These are phyloP conservation scores for Kurtzmaniella quercitrusa DNA, from an alignment of 1,139 yeast species.

Conservation along the genomic window DNA sequence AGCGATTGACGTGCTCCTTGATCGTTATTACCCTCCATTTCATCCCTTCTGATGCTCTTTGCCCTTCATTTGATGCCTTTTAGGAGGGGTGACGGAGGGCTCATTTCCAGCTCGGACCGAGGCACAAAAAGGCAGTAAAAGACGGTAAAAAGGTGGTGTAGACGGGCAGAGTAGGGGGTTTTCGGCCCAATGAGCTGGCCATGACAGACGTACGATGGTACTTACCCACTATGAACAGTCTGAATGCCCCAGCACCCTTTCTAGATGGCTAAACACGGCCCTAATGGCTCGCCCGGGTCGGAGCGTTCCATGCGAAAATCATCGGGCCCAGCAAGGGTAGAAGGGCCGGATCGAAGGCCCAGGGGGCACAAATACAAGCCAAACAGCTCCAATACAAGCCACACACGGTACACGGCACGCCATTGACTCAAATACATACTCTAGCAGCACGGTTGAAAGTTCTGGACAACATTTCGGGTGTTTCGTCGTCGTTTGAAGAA, in stretches of 20 bases:
- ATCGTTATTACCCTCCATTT: too few species aligned
- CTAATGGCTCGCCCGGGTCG: not conserved
- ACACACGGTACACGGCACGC: too few species aligned
- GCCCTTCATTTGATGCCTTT: too few species aligned
- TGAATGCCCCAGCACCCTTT: too few species aligned
- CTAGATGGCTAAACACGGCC: not conserved
- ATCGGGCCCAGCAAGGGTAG: not conserved
- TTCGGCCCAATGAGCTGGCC: too few species aligned
- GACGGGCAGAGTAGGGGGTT: not conserved
- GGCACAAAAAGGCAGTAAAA: not conserved
- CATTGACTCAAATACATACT: conserved; percentile 28
- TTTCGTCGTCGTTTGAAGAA: not conserved
- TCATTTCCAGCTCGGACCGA: not conserved
- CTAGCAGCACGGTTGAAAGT: conserved; percentile 40
- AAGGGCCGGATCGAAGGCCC: not conserved
- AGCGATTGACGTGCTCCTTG: too few species aligned
- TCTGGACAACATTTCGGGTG: conserved; percentile 33
- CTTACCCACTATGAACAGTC: too few species aligned
- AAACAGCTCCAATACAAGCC: too few species aligned
- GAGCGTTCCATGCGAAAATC: not conserved
- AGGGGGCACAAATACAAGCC: too few species aligned
- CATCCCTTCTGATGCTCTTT: too few species aligned
- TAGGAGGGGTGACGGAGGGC: too few species aligned
- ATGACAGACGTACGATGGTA: too few species aligned
- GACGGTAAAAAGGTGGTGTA: not conserved